Base-by-base conservation (phyloP, 2,329 filamentous ascomycete species). In the Juglanconis sp. region DNA sequence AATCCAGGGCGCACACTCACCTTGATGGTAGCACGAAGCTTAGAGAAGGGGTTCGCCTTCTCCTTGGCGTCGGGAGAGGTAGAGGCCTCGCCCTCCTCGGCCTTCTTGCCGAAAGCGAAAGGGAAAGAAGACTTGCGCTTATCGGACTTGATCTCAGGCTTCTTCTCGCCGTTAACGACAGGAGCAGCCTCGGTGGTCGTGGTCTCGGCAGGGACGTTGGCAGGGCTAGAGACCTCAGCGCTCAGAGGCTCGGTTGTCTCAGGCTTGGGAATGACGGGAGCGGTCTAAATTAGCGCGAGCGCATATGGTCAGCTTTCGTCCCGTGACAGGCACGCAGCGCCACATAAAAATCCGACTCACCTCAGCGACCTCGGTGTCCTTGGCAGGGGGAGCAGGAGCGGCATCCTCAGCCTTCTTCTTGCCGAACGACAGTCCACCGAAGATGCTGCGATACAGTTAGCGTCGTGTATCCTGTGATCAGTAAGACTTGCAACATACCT, bases 41-140 rank as follows among this genome's bases (percentile, higher is more conserved):
- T 85, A 63, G 83, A 86, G 80, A 86, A 86, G 68, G 76, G 72
- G 57, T 81, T 78, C 65, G 80, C 81, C 76, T 80, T 79, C 78
- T 83, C 83, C 74, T 85, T 80, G 65, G 84, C 81, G n/a, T 63
- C 61, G 10, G 59, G 59, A 11, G 59, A 59, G 11, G 59, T 46
- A 30, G 47, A 34, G 4, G 53, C 56, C 71, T 90, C 87, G 65
- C 87, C 87, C 1, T 82, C 82, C 36, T 57, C 46, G 74, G 89
- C 87, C 82, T 94, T 94, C 84, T 91, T 89, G 69, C 91, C 87
- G 70, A 86, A 87, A 69, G 86, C 86, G 77, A 96, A 96, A 53
- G 82, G 82, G 8, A 86, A 75, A 70, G 93, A 88, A 66, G 91
- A 95, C 76, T 87, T 87, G 75, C 92, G 90, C 90, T 96, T 96